Evolutionary conservation across 1,139 yeast species (phyloP), one percentile per base, ranked within the genome.

Genomic region (Eremothecium coryli): DNA sequence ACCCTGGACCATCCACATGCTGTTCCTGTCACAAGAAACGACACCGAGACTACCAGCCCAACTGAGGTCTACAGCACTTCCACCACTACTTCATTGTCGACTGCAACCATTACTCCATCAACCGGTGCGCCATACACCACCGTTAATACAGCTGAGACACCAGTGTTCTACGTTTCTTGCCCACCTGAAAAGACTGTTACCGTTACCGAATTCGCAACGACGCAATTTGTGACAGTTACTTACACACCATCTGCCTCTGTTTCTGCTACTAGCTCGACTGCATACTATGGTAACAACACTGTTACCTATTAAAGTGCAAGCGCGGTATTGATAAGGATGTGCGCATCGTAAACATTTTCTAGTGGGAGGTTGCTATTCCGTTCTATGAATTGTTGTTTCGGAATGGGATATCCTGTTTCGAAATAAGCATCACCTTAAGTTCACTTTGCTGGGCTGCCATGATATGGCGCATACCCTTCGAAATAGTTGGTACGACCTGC

Each of bases 161-260:
- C 48, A n/a, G n/a, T n/a, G n/a, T n/a, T n/a, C n/a, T n/a, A n/a
- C n/a, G n/a, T n/a, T n/a, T n/a, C n/a, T n/a, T n/a, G n/a, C n/a
- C n/a, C n/a, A n/a, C n/a, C 42, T 22, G 50, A 54, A 23, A 38
- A 45, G 31, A 48, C 50, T 23, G 53, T 51, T 20, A 53, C 58
- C n/a, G 52, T 49, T 14, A 48, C 54, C 17, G 39, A 44, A 23
- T 42, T 45, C 13, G 40, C 43, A 17, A 34, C 38, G 10, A 46
- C 48, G 26, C 33, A 42, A 30, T 48, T 41, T 28, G 39, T 48
- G 11, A 50, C 55, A 18, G 47, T 50, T 22, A 46, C 46, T 16
- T n/a, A n/a, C n/a, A n/a, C n/a, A n/a, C 41, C 46, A 25, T 28
- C 30, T 14, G 32, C 26, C 20, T 23, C 26, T 9, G 35, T 44